Conservation (phyloP, 2,329 filamentous ascomycete species). For the Scopulariopsis brevicaulis region DNA sequence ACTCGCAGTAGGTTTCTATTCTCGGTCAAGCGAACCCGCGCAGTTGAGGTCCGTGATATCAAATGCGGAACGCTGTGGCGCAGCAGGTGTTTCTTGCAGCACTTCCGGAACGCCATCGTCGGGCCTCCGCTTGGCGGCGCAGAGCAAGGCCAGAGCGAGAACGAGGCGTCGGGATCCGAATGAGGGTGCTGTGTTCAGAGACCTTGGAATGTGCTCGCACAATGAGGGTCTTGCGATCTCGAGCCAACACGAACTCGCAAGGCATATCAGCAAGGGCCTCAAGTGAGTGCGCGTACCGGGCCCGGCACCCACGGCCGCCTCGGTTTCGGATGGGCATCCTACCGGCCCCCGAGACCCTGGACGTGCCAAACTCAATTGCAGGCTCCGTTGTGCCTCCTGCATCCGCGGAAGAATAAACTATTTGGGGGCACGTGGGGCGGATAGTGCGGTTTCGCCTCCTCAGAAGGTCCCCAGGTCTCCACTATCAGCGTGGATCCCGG, state of each 20-base stretch:
- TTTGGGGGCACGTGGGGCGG: too few relatives aligned
- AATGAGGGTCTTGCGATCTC: not conserved
- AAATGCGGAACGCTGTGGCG: not conserved
- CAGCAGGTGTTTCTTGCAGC: not conserved
- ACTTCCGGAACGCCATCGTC: not conserved
- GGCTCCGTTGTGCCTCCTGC: not conserved
- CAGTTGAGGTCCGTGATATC: not conserved
- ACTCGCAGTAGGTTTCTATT: not conserved
- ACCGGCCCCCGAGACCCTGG: not conserved
- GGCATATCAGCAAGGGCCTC: too few relatives aligned
- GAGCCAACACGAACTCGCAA: too few relatives aligned
- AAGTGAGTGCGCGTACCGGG: too few relatives aligned
- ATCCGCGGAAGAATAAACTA: not conserved
- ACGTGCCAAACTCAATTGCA: not conserved
- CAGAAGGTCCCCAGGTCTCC: not conserved
- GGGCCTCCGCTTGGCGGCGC: not conserved
- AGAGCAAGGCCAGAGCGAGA: not conserved
- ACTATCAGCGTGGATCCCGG: not conserved
- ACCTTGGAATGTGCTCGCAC: not conserved
- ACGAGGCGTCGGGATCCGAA: not conserved
- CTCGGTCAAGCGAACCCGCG: not conserved
- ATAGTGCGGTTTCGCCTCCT: not conserved
- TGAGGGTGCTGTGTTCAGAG: not conserved
- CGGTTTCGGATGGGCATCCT: not conserved
- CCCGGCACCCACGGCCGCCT: too few relatives aligned